phyloP scores from a whole-genome alignment of 2,329 filamentous ascomycete species.

The Trichoderma citrinoviride region DNA sequence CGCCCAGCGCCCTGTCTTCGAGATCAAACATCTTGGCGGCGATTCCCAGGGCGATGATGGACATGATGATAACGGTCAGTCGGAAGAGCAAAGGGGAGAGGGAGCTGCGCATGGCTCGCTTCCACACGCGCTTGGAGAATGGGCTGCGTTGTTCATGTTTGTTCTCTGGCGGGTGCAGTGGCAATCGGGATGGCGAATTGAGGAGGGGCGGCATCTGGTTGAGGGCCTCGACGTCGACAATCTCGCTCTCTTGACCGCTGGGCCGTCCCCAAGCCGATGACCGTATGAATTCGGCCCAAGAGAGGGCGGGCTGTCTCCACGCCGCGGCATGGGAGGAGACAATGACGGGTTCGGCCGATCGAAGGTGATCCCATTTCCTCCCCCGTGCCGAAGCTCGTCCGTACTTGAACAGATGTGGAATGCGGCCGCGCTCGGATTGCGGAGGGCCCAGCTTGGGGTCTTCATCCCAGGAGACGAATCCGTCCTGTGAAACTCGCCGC shows the following conservation, averaged over 20 bases:
- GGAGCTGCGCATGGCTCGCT: slow-evolving; percentile 71
- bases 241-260: slow-evolving; percentile 46
- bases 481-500: slow-evolving; percentile 48
- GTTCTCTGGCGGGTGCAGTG: slow-evolving; percentile 32
- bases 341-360: slow-evolving; percentile 58
- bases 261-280: slow-evolving; percentile 53
- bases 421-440: slow-evolving; percentile 35
- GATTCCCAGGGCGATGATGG: slow-evolving; percentile 75
- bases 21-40: slow-evolving; percentile 70
- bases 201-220: slow-evolving; percentile 49
- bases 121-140: slow-evolving; percentile 59
- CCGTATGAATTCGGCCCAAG: slow-evolving; percentile 54
- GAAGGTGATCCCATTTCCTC: slow-evolving; percentile 59
- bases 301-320: slow-evolving; percentile 41
- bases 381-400: slow-evolving; percentile 47
- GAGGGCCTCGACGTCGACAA: slow-evolving; percentile 47
- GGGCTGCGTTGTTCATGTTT: slow-evolving; percentile 33
- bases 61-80: slow-evolving; percentile 77
- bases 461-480: slow-evolving; percentile 43
- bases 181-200: slow-evolving; percentile 38
- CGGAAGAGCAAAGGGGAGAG: slow-evolving; percentile 84
- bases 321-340: slow-evolving; percentile 48
- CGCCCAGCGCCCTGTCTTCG: slow-evolving; percentile 45
- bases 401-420: slow-evolving; percentile 48
- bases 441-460: slow-evolving; percentile 39